Percentiles rank a stretch among this genome's conserved stretches.
phyloP scores from a whole-genome alignment of 2,329 filamentous ascomycete species.

The Colletotrichum agaves region DNA sequence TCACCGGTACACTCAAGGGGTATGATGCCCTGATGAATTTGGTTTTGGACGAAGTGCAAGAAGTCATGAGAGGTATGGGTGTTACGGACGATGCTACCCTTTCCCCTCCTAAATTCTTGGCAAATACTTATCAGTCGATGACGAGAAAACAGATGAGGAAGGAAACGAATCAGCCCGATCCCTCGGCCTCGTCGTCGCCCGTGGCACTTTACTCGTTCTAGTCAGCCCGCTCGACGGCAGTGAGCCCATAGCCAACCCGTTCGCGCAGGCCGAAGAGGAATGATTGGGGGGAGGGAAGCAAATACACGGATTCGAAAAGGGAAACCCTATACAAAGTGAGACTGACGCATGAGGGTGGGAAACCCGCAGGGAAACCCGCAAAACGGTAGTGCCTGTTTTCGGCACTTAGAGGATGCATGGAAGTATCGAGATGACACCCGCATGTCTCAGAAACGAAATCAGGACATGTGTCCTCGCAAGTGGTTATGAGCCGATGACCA shows the following conservation, averaged over 20 bases:
- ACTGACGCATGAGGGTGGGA: no score
- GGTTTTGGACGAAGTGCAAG: constrained; percentile 93
- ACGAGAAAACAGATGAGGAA: constrained; percentile 78
- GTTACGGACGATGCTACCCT: not conserved
- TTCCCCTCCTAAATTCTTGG: not conserved
- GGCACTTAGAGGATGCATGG: no score
- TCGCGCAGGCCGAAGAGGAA: constrained; percentile 78
- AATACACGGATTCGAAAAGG: not conserved
- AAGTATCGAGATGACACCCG: no score
- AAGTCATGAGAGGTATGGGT: constrained; percentile 81
- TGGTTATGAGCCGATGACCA: no score
- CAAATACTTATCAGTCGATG: not conserved
- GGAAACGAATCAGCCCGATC: constrained; percentile 86
- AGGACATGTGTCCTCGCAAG: no score
- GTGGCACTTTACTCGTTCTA: constrained; percentile 91
- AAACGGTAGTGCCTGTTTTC: no score
- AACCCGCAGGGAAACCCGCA: no score
- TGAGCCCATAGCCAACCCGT: constrained; percentile 96
- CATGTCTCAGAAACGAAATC: no score
- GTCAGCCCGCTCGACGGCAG: constrained; percentile 94
- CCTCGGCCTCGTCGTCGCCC: constrained; percentile 87
- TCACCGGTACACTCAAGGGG: constrained; percentile 89
- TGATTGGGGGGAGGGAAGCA: constrained; percentile 43
- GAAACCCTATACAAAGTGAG: not conserved
- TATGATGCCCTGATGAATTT: constrained; percentile 99